Base-by-base conservation (phyloP, 306 rosid genomes). In the Pterocarpus macrocarpus region DNA sequence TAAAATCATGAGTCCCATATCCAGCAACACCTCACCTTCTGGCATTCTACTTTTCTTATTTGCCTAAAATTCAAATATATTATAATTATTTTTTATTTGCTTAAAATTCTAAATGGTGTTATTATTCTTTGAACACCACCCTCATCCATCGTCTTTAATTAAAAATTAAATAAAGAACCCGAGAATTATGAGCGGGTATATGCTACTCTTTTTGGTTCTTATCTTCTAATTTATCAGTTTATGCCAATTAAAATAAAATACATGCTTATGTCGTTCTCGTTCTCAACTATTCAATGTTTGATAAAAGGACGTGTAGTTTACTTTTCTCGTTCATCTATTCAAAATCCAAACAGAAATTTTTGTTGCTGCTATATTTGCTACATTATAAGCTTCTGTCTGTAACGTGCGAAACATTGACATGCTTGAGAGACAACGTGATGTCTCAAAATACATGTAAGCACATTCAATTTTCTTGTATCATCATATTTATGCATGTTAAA, bases 1-100 rank as follows among this genome's bases (percentile, higher is more conserved):
- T 69, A 10, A 41, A 80, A 71, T 83, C 83, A 80, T 83, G 78
- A 74, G 64, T 77, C 69, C 58, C 89, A 87, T 79, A 7, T 45
- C 33, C 41, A 71, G 47, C 55, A 15, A 34, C 74, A 13, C 33
- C 12, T 28, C 17, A 33, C 70, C 56, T 71, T 64, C 43, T 78
- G 32, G 10, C 61, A 62, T 13, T 61, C 5, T 57, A 36, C 16
- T 52, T 52, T 28, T 69, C 8, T 35, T 14, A 36, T 36, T 33
- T 33, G 15, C 8, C 13, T 8, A 53, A 8, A 36, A 22, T 73
- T 36, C 5, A 35, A 72, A 55, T 30, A 6, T 57, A 22, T n/a
- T 7, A 10, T 52, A n/a, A 36, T 73, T 2, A 0, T n/a, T 8
- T 14, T 34, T 4, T 39, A 3, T 50, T 58, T 58, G 35, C 67